Percentiles rank a stretch among this genome's conserved stretches.
Evolutionary conservation across 2,329 filamentous ascomycete genomes (phyloP).

Genomic region (Xylaria multiplex): DNA sequence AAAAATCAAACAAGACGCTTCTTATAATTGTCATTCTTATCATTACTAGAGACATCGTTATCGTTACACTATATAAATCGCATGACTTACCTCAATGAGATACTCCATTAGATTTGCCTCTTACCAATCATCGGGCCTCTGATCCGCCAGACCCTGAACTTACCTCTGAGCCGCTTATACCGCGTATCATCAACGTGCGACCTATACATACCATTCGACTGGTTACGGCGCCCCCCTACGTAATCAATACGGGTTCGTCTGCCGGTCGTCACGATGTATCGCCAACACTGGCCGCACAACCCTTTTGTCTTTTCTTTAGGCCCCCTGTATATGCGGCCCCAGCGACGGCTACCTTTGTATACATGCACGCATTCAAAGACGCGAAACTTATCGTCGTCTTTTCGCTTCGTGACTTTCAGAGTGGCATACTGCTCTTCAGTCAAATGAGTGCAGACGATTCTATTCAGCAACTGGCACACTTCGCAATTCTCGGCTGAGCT

Average conservation of each 20-base stretch:
- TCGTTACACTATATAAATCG: not conserved
- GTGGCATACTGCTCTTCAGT: constrained; percentile 20
- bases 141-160: constrained; percentile 18
- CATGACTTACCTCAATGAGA: not conserved
- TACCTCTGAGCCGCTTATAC: not conserved
- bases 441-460: constrained; percentile 11
- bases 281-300: constrained; percentile 26
- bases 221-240: not conserved
- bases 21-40: not conserved
- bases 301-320: constrained; percentile 9
- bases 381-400: not conserved
- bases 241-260: constrained; percentile 2
- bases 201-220: not conserved
- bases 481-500: constrained; percentile 10
- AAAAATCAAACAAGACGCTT: not conserved
- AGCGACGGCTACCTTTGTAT: not conserved
- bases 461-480: constrained; percentile 11
- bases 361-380: constrained; percentile 30
- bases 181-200: constrained; percentile 7
- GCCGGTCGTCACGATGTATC: constrained; percentile 14
- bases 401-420: constrained; percentile 22
- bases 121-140: constrained; percentile 16
- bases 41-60: not conserved
- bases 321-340: not conserved
- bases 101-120: not conserved